phyloP scores from a whole-genome alignment of 495 filamentous ascomycete genomes.

The Astrocystis sublimbata region DNA sequence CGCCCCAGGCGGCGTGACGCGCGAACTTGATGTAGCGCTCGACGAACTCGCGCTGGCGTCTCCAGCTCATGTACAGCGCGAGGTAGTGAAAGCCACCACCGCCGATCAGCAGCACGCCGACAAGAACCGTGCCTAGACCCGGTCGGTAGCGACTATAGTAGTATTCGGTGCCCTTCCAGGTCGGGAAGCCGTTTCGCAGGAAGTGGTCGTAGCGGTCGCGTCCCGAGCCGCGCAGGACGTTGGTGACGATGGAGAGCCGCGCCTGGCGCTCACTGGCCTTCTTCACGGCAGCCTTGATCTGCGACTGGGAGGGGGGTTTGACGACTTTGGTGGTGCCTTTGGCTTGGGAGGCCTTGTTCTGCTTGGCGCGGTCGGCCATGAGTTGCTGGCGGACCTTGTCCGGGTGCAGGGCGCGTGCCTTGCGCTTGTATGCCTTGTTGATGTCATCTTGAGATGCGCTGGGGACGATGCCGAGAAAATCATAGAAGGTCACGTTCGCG shows the following conservation, averaged over 20 bases:
- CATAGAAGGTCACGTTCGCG: conserved; percentile 85
- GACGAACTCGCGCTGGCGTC: conserved; percentile 86
- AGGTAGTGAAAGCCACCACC: conserved; percentile 86
- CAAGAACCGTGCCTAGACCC: conserved; percentile 78
- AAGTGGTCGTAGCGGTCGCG: conserved; percentile 96
- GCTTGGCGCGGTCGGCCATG: conserved; percentile 66
- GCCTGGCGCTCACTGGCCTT: conserved; percentile 76
- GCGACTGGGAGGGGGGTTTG: conserved; percentile 68
- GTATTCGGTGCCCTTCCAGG: conserved; percentile 96
- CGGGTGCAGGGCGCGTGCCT: conserved; percentile 77
- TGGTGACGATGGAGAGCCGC: conserved; percentile 77
- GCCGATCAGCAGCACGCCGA: conserved; percentile 79
- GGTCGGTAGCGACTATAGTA: conserved; percentile 94
- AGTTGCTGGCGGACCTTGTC: conserved; percentile 92
- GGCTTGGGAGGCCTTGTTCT: conserved; percentile 50
- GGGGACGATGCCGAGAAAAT: conserved; percentile 74
- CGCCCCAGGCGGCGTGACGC: conserved; percentile 83
- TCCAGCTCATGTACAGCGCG: conserved; percentile 79
- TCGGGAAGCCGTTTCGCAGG: conserved; percentile 88
- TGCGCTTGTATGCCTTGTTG: conserved; percentile 90
- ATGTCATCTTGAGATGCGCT: conserved; percentile 83
- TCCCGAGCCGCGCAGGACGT: conserved; percentile 75
- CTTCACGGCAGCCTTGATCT: conserved; percentile 74
- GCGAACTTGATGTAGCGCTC: conserved; percentile 89
- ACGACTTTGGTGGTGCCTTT: conserved; percentile 61